phyloP scores from a whole-genome alignment of 2,329 filamentous ascomycete species.

The Ramichloridium luteum region DNA sequence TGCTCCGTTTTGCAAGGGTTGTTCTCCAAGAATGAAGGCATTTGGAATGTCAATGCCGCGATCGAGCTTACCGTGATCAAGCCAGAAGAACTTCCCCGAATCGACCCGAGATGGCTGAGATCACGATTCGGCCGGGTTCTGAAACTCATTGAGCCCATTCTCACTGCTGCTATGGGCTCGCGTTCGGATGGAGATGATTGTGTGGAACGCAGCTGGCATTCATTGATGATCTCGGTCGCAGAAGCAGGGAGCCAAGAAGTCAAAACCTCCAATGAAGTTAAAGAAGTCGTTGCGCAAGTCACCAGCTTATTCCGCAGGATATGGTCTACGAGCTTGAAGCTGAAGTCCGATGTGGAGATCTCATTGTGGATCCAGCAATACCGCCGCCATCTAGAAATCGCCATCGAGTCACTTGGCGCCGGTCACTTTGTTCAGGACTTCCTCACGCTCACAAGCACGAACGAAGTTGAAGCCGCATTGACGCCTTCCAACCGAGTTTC shows the following conservation, averaged over 20 bases:
- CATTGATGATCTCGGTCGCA: conserved; percentile 50
- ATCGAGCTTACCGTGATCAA: conserved; percentile 39
- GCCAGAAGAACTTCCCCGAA: conserved; percentile 64
- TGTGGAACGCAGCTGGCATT: conserved; percentile 24
- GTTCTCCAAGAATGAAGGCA: conserved; percentile 47
- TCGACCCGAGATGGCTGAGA: conserved; percentile 81
- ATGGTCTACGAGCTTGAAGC: conserved; percentile 40
- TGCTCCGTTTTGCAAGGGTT: conserved; percentile 63
- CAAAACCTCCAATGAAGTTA: conserved; percentile 73
- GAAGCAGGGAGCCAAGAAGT: conserved; percentile 73
- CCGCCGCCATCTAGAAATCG: conserved; percentile 24
- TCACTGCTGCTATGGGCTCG: conserved; percentile 38
- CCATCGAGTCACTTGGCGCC: conserved; percentile 39
- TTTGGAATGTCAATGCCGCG: conserved; percentile 67
- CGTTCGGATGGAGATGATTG: conserved; percentile 10
- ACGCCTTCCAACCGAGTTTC: conserved; percentile 53
- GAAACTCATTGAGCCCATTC: conserved; percentile 42
- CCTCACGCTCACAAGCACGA: conserved; percentile 41
- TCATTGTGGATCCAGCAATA: conserved; percentile 13
- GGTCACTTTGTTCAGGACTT: conserved; percentile 40
- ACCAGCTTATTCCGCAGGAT: conserved; percentile 56
- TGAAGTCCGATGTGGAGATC: conserved; percentile 5
- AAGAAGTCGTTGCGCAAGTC: conserved; percentile 61
- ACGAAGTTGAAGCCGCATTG: conserved; percentile 49
- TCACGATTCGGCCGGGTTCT: conserved; percentile 57